These are phyloP conservation scores for Catharanthus roseus DNA, from an alignment of 257 asterid species.

Conservation along the genomic window DNA sequence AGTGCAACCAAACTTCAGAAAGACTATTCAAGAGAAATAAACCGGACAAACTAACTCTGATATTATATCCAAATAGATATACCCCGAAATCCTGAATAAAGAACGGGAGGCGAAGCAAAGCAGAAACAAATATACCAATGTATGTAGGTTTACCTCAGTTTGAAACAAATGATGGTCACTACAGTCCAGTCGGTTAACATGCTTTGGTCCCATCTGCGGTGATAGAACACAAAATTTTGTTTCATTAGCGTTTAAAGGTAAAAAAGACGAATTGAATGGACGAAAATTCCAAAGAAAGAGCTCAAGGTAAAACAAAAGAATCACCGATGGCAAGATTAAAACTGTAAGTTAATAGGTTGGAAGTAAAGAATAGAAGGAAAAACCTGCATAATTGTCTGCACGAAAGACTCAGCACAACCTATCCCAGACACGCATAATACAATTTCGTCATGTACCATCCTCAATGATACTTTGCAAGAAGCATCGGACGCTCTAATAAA, in stretches of 20 bases:
- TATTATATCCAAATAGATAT: neutral
- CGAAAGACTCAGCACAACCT: conserved; percentile 74
- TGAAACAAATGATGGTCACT: conserved; percentile 78
- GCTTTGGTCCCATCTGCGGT: conserved; percentile 73
- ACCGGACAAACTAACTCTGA: neutral
- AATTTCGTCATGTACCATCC: conserved; percentile 25
- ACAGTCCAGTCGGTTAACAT: conserved; percentile 74
- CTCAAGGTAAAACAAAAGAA: neutral
- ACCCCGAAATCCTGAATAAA: neutral
- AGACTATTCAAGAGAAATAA: neutral
- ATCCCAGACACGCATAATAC: conserved; percentile 82
- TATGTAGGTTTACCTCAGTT: conserved; percentile 44
- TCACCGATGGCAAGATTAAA: neutral
- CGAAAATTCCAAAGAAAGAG: neutral
- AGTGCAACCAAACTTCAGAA: neutral
- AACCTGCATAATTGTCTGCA: conserved; percentile 57
- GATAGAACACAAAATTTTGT: conserved; percentile 14
- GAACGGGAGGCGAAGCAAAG: neutral
- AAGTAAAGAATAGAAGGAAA: neutral
- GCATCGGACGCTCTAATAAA: conserved; percentile 45
- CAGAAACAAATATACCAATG: neutral
- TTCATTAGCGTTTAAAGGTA: neutral
- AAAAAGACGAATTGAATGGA: neutral
- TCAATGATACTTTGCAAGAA: conserved; percentile 41
- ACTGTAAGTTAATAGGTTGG: neutral